These are phyloP conservation scores for Kandelia obovata DNA, from an alignment of 345 rosid species.

Conservation along the genomic window DNA sequence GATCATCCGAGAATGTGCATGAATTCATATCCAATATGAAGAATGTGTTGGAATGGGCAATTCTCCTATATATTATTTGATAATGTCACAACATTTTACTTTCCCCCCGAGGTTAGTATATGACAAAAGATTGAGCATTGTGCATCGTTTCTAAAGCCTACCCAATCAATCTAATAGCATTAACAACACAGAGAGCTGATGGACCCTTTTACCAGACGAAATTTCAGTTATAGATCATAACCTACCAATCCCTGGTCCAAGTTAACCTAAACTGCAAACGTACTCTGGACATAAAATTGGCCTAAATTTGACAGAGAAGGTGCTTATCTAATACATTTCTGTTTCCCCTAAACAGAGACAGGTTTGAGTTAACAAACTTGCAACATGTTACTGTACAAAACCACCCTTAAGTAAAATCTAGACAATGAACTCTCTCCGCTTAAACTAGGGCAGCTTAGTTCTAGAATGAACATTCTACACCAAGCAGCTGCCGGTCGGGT, in stretches of 20 bases:
- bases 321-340: too few species aligned
- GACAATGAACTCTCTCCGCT: neutral
- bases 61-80: too few species aligned
- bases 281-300: neutral
- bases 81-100: too few species aligned
- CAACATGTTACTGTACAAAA: slow-evolving; percentile 1
- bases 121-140: too few species aligned
- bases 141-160: too few species aligned
- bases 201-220: neutral
- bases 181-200: neutral
- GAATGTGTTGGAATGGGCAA: too few species aligned
- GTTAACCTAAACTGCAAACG: neutral
- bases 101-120: too few species aligned
- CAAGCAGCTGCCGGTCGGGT: neutral
- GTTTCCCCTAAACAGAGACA: neutral
- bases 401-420: neutral
- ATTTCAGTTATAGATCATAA: neutral
- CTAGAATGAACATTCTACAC: neutral
- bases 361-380: neutral
- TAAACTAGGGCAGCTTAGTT: neutral
- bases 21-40: too few species aligned
- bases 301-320: neutral
- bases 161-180: neutral
- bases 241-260: neutral
- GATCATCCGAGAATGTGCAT: too few species aligned